Percentiles rank a stretch among this genome's conserved stretches.
These are phyloP conservation scores for Agrostemma githago DNA, from an alignment of 148 eudicot species.

Conservation along the genomic window DNA sequence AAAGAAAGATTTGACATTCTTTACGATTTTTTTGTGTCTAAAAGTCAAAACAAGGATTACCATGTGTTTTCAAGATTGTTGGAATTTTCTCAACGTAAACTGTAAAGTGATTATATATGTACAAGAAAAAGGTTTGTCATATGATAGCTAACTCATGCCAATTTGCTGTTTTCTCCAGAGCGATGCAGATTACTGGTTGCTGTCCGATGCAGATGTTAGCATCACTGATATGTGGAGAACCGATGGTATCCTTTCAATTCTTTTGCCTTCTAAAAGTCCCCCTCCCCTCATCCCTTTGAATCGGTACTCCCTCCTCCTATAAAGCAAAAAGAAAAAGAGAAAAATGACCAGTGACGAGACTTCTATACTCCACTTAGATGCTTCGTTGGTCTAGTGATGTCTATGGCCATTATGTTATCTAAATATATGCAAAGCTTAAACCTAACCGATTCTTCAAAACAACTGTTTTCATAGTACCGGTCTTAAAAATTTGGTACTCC, in stretches of 20 bases:
- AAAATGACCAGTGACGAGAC: background rate
- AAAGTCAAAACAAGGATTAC: background rate
- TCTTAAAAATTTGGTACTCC: too few species aligned
- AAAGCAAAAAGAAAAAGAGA: too few species aligned
- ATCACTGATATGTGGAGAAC: constrained; percentile 89
- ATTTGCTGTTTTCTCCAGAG: constrained; percentile 40
- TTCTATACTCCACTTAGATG: background rate
- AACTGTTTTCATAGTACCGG: too few species aligned
- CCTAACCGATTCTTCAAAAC: too few species aligned
- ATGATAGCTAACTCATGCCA: constrained; percentile 10
- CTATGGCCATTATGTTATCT: too few species aligned
- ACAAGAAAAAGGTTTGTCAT: background rate
- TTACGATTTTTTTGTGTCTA: background rate
- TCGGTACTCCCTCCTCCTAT: background rate
- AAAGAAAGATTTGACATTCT: background rate
- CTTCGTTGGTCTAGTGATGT: too few species aligned
- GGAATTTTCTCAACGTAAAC: background rate
- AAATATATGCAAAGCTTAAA: too few species aligned
- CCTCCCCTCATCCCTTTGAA: background rate
- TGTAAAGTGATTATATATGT: background rate
- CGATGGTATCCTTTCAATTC: constrained; percentile 60
- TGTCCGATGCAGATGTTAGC: constrained; percentile 84
- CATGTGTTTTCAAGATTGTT: background rate
- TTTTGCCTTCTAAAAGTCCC: background rate
- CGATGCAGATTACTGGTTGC: constrained; percentile 91